Evolutionary conservation across 2,329 filamentous ascomycete genomes (phyloP).

Genomic region (Atkinsonella texensis): DNA sequence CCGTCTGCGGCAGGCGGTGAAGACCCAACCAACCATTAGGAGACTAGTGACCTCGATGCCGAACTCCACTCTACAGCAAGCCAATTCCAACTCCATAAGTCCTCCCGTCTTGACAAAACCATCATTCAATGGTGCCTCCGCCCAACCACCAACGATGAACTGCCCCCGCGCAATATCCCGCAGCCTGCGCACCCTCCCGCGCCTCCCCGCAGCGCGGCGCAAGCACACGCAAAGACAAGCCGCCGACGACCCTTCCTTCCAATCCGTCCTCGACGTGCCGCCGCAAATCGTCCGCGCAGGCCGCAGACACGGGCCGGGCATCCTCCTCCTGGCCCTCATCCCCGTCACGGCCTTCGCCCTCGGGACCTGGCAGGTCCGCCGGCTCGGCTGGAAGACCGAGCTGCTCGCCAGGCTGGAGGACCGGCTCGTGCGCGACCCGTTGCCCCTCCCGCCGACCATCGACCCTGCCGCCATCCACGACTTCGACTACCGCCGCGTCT

Average conservation of each 20-base stretch:
- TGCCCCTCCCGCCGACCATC: constrained; percentile 73
- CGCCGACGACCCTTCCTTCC: constrained; percentile 67
- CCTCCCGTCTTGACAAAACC: too few relatives aligned
- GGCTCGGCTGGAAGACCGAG: constrained; percentile 87
- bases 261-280: constrained; percentile 78
- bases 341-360: constrained; percentile 82
- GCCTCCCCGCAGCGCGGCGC: constrained; percentile 1
- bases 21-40: background rate
- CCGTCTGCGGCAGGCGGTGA: constrained; percentile 10
- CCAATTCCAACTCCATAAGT: too few relatives aligned
- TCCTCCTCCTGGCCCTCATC: constrained; percentile 76
- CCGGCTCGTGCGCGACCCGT: constrained; percentile 69
- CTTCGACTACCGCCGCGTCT: constrained; percentile 84
- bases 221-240: constrained; percentile 28
- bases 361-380: constrained; percentile 91
- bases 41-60: background rate
- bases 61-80: too few relatives aligned
- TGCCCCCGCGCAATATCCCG: constrained; percentile 7
- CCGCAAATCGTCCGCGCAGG: constrained; percentile 66
- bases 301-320: constrained; percentile 62
- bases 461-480: constrained; percentile 72
- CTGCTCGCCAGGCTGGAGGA: constrained; percentile 88
- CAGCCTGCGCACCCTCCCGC: constrained; percentile 11
- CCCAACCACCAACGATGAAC: background rate
- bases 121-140: background rate